Percentiles rank a stretch among this genome's conserved stretches.
Evolutionary conservation across 1,284 basidiomycete genomes (phyloP).

Genomic region (Rhodotorula sp.): DNA sequence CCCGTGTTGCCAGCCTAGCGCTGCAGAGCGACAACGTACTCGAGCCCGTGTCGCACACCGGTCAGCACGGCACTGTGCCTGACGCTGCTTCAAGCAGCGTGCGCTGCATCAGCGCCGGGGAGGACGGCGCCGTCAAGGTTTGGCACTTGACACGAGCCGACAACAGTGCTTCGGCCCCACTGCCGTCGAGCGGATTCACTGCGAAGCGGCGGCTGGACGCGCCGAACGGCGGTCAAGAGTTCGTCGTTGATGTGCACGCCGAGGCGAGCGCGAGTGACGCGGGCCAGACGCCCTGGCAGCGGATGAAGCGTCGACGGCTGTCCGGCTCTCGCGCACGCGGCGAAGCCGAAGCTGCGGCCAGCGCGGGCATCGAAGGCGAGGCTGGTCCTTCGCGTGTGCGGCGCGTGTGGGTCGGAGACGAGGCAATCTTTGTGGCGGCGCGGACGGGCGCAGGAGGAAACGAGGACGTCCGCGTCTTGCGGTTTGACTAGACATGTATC

Average conservation of each 20-base stretch:
- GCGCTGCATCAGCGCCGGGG: slow-evolving; percentile 46
- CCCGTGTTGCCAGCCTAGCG: slow-evolving; percentile 46
- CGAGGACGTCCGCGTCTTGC: slow-evolving; percentile 23
- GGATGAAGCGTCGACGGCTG: slow-evolving; percentile 1
- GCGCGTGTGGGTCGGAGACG: slow-evolving; percentile 28
- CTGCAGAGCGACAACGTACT: slow-evolving; percentile 17
- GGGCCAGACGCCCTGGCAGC: not conserved
- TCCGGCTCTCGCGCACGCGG: not conserved
- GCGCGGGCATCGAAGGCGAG: not conserved
- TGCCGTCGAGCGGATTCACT: not conserved
- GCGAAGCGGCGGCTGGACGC: not conserved
- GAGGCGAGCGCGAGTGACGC: too few species aligned
- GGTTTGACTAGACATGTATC: slow-evolving; percentile 23
- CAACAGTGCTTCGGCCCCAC: too few species aligned
- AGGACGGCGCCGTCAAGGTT: slow-evolving; percentile 49
- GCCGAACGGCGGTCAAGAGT: not conserved
- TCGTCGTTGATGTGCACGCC: not conserved
- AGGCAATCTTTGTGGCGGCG: slow-evolving; percentile 36
- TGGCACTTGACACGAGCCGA: slow-evolving; percentile 42
- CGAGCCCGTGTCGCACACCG: too few species aligned
- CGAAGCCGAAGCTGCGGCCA: not conserved
- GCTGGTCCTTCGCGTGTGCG: slow-evolving; percentile 2
- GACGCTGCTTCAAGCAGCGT: slow-evolving; percentile 38
- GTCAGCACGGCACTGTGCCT: slow-evolving; percentile 38
- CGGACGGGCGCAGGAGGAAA: slow-evolving; percentile 1